Percentiles rank a stretch among this genome's conserved stretches.
These are phyloP conservation scores for Saccharomycopsis microspora DNA, from an alignment of 805 yeast genomes.

Conservation along the genomic window DNA sequence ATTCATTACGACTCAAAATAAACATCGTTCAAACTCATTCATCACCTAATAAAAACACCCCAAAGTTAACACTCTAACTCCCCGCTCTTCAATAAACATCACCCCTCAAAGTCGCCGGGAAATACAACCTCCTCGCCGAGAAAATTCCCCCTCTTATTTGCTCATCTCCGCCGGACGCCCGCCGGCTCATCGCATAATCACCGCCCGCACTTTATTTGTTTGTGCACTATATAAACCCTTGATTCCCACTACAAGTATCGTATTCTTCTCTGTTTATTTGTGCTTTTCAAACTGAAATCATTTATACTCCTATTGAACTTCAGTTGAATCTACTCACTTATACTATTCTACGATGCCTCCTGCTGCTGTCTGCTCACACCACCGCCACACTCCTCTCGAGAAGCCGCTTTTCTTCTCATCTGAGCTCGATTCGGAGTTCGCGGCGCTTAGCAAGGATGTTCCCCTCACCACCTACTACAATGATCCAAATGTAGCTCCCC, in stretches of 20 bases:
- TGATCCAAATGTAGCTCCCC: slow-evolving; percentile 38
- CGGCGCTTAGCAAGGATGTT: slow-evolving; percentile 20
- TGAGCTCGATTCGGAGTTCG: slow-evolving; percentile 12
- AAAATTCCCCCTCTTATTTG: no score
- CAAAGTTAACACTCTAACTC: no score
- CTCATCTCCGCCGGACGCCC: no score
- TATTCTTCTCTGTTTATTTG: background rate
- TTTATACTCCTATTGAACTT: no score
- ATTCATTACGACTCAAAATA: no score
- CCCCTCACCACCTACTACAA: slow-evolving; percentile 42
- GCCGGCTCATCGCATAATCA: no score
- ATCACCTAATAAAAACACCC: no score
- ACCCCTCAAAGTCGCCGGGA: no score
- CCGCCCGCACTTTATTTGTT: background rate
- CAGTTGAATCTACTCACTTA: background rate
- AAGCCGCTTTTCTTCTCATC: slow-evolving; percentile 20
- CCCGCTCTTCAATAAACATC: no score
- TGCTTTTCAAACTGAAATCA: background rate
- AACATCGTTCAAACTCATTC: no score
- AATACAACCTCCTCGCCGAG: no score
- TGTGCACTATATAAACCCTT: background rate
- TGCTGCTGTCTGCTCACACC: slow-evolving; percentile 26
- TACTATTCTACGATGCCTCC: slow-evolving; percentile 20
- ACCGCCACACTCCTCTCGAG: slow-evolving; percentile 29
- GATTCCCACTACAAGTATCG: background rate